Evolutionary conservation across 768 basidiomycete genomes (phyloP), one percentile per base, ranked within the genome.

Genomic region (Pleurotus citrinopileatus): DNA sequence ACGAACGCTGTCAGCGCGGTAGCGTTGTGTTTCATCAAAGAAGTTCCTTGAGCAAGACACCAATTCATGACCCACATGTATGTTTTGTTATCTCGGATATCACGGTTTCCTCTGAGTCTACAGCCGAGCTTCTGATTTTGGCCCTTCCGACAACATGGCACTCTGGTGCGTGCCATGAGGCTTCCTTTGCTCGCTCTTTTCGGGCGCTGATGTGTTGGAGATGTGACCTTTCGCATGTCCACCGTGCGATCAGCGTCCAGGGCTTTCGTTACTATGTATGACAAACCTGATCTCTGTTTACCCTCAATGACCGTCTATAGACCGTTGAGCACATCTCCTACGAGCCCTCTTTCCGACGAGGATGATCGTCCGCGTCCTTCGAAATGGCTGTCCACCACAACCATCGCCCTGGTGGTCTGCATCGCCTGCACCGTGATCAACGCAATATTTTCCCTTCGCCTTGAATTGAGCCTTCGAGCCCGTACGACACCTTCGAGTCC

Each of bases 401-500:
- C n/a, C 7, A 15, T 47, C 22, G 26, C 25, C 26, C 27, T 47
- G 25, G 15, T 47, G n/a, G 27, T 15, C 45, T 51, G 48, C 34
- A 25, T 51, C n/a, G 2, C 32, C 8, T 51, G 48, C 34, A 51
- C 48, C 3, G 10, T 51, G 13, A 20, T 51, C 20, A 51, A 51
- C n/a, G 12, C 23, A 23, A 12, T 51, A 17, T 23, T 51, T n/a
- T 15, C 48, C 12, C n/a, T 51, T 37, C 48, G 48, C 34, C 20
- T 51, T 17, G 45, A 51, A 22, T 7, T 25, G 20, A n/a, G 17
- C 29, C 17, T 5, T 17, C n/a, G 15, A 17, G 25, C 12, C 12
- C 37, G 13, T 2, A 36, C 17, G 3, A 20, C 45, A 4, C 26
- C n/a, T 19, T 9, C 80, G 78, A 77, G 22, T 19, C 10, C 32